Conservation (phyloP, 2,329 filamentous ascomycete species). For the Fusarium transvaalense region DNA sequence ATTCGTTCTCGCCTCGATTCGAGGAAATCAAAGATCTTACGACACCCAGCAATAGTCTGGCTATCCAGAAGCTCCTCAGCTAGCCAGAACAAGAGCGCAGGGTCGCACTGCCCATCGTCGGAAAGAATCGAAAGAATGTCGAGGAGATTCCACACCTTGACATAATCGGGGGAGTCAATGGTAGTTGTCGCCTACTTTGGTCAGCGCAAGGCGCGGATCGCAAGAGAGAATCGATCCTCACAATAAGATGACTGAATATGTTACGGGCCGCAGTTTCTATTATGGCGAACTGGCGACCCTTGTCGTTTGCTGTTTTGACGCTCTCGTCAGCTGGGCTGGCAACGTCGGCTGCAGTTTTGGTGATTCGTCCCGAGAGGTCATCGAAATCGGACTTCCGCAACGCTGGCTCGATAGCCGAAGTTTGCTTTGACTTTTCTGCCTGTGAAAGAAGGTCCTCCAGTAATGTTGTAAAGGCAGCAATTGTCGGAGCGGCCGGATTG, state of each 20-base stretch:
- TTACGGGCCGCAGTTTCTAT: constrained; percentile 87
- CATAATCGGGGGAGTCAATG: constrained; percentile 83
- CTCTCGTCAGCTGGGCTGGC: constrained; percentile 47
- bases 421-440: constrained; percentile 70
- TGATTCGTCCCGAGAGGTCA: constrained; percentile 61
- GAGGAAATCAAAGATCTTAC: constrained; percentile 92
- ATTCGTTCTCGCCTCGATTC: constrained; percentile 93
- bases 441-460: constrained; percentile 69
- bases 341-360: constrained; percentile 50
- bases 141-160: constrained; percentile 91
- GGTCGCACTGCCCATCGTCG: constrained; percentile 82
- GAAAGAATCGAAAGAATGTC: constrained; percentile 92
- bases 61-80: constrained; percentile 96
- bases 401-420: constrained; percentile 76
- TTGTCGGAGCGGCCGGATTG: constrained; percentile 64
- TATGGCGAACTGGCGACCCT: constrained; percentile 71
- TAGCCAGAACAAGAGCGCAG: constrained; percentile 87
- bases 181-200: constrained; percentile 73
- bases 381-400: constrained; percentile 77
- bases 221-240: constrained; percentile 58
- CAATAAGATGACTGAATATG: constrained; percentile 82
- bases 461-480: constrained; percentile 65
- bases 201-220: constrained; percentile 50
- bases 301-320: constrained; percentile 57
- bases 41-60: constrained; percentile 92